phyloP scores from a whole-genome alignment of 202 grass and related monocot species.

The Musa balbisiana region DNA sequence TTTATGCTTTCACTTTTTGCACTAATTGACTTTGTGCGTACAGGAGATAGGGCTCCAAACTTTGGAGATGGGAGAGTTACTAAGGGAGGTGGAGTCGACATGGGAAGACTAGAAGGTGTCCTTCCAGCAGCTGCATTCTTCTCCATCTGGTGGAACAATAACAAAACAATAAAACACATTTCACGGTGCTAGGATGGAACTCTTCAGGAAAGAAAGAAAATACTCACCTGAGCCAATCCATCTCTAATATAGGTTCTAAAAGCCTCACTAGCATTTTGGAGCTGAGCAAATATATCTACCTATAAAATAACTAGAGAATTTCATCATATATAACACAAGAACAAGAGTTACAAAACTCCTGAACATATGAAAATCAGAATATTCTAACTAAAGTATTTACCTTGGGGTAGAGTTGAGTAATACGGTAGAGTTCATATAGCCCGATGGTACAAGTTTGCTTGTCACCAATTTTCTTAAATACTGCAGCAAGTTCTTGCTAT shows the following conservation, averaged over 20 bases:
- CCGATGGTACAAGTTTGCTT: slow-evolving; percentile 96
- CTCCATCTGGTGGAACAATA: slow-evolving; percentile 49
- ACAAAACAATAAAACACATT: slow-evolving; percentile 20
- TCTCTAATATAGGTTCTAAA: slow-evolving; percentile 99
- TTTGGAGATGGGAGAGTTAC: slow-evolving; percentile 68
- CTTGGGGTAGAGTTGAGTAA: slow-evolving; percentile 96
- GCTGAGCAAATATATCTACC: slow-evolving; percentile 99
- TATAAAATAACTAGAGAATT: slow-evolving; percentile 25
- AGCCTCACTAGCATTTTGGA: slow-evolving; percentile 97
- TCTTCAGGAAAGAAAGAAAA: too few relatives aligned
- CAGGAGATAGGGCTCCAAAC: slow-evolving; percentile 77
- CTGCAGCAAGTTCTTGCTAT: slow-evolving; percentile 97
- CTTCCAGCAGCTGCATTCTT: slow-evolving; percentile 85
- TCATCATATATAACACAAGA: slow-evolving; percentile 1
- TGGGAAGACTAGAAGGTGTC: slow-evolving; percentile 78
- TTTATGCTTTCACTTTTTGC: slow-evolving; percentile 23
- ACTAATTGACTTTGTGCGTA: slow-evolving; percentile 61
- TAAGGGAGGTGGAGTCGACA: slow-evolving; percentile 89
- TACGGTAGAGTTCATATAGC: slow-evolving; percentile 88
- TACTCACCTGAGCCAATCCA: slow-evolving; percentile 72
- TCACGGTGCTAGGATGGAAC: background rate
- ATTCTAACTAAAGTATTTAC: slow-evolving; percentile 26
- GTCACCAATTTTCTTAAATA: slow-evolving; percentile 99
- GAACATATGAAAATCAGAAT: background rate
- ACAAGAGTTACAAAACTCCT: too few relatives aligned